Evolutionary conservation across 2,329 filamentous ascomycete genomes (phyloP), one percentile per base, ranked within the genome.

Genomic region (Akanthomyces uredinophilus): DNA sequence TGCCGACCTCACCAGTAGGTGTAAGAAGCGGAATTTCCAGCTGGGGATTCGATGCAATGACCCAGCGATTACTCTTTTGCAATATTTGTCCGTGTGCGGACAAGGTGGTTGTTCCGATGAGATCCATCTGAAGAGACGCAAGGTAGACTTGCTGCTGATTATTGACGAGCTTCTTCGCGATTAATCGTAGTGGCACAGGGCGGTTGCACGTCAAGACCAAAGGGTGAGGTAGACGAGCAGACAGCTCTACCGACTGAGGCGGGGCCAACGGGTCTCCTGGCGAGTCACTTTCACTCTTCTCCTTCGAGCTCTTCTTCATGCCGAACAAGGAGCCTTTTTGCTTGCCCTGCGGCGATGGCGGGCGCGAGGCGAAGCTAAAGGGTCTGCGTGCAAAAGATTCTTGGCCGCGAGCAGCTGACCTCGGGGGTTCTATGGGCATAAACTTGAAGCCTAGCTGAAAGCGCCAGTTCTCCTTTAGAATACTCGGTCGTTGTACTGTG

Each of bases 381-480:
- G 84, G 85, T 24, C 94, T 84, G 63, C 92, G 82, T 2, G 93
- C 95, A 75, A 91, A 99, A 2, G 89, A 87, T 74, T 98, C 93
- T 66, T 92, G 88, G 27, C 85, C 84, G 1, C 86, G 83, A 51
- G 81, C 78, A 5, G 83, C 78, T 0, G 86, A 86, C 47, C 93
- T 82, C 0, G 94, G 93, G 6, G 92, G 91, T 73, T 99, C 95
- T 67, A 98, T 94, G 5, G 95, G 95, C 43, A 97, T 82, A 72
- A 99, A 95, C 63, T 91, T 94, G 76, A 97, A 89, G 41, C 87
- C 86, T 41, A 82, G 70, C 65, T 84, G 78, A 65, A 81, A 81
- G 22, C 93, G 82, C 74, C 92, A 90, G 70, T 97, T 97, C 76
- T 96, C 92, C 71, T 94, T 94, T 75, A 96, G 91, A 63, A 97